Conservation (phyloP, 1,284 basidiomycete species). For the Anthracocystis walkeri region DNA sequence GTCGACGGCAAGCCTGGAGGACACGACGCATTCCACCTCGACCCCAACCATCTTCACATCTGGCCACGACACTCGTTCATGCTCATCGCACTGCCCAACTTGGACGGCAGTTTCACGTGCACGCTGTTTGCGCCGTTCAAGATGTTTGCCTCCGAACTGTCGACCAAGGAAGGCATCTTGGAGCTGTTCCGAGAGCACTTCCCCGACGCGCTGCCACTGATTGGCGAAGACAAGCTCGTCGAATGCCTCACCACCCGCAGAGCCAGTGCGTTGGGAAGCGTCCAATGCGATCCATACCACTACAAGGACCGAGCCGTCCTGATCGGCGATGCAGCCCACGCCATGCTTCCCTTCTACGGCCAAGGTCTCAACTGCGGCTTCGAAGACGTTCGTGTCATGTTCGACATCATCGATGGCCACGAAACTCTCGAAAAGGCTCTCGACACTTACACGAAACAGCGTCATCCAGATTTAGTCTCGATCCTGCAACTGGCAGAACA, state of each 20-base stretch:
- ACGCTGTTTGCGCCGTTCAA: constrained; percentile 90
- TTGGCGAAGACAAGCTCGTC: constrained; percentile 82
- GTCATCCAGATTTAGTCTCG: constrained; percentile 88
- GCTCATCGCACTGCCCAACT: constrained; percentile 92
- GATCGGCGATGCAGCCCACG: constrained; percentile 93
- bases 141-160: constrained; percentile 75
- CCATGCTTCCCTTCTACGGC: constrained; percentile 97
- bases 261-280: constrained; percentile 87
- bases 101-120: constrained; percentile 72
- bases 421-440: constrained; percentile 77
- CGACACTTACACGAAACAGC: constrained; percentile 79
- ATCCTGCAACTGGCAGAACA: constrained; percentile 91
- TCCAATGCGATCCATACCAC: constrained; percentile 90
- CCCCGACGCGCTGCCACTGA: constrained; percentile 83
- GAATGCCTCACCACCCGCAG: constrained; percentile 84
- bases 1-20: constrained; percentile 31
- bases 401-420: constrained; percentile 76
- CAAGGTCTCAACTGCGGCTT: constrained; percentile 98
- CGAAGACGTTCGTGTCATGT: constrained; percentile 93
- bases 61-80: constrained; percentile 99
- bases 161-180: constrained; percentile 73
- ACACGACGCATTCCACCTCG: constrained; percentile 78
- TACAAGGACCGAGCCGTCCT: constrained; percentile 88
- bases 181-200: constrained; percentile 87
- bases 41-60: constrained; percentile 96